A percentile compares a stretch with the other conserved stretches of the same genome.
phyloP scores from a whole-genome alignment of 2,329 filamentous ascomycete species.

The Exophiala xenobiotica region DNA sequence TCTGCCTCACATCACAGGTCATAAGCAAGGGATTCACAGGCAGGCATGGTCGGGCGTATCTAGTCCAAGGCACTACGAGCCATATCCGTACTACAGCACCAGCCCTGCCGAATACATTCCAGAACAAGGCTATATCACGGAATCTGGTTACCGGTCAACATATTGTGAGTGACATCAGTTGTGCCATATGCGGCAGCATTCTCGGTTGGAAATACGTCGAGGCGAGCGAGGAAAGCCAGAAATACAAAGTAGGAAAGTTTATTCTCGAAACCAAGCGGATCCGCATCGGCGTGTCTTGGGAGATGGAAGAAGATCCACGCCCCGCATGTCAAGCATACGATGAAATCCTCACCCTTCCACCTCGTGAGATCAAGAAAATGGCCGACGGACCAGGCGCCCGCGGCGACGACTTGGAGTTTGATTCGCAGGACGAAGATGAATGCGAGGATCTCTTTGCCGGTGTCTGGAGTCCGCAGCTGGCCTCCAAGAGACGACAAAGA shows the following conservation, averaged over 20 bases:
- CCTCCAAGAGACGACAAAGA: conserved; percentile 44
- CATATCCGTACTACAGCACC: conserved; percentile 29
- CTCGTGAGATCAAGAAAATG: conserved; percentile 21
- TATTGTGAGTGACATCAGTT: conserved; percentile 61
- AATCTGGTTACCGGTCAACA: conserved; percentile 64
- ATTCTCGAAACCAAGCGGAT: conserved; percentile 63
- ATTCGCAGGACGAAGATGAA: conserved; percentile 66
- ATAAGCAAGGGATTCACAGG: conserved; percentile 66
- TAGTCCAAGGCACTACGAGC: conserved; percentile 46
- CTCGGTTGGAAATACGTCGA: conserved; percentile 66
- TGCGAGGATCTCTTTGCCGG: conserved; percentile 65
- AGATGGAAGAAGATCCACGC: conserved; percentile 35
- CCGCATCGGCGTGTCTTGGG: conserved; percentile 53
- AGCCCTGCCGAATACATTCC: conserved; percentile 58
- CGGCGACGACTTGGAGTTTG: conserved; percentile 52
- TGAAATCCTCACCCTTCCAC: conserved; percentile 21
- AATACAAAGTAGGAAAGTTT: conserved; percentile 67
- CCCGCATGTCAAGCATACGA: conserved; percentile 10
- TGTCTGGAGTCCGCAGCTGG: conserved; percentile 58
- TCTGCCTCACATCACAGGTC: conserved; percentile 60
- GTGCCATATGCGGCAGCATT: conserved; percentile 55
- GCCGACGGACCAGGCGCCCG: conserved; percentile 5
- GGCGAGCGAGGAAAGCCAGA: conserved; percentile 60
- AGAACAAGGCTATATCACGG: conserved; percentile 56
- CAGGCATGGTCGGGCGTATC: conserved; percentile 63